Evolutionary conservation across 805 yeast genomes (phyloP).

Genomic region (Danielia oregonensis): DNA sequence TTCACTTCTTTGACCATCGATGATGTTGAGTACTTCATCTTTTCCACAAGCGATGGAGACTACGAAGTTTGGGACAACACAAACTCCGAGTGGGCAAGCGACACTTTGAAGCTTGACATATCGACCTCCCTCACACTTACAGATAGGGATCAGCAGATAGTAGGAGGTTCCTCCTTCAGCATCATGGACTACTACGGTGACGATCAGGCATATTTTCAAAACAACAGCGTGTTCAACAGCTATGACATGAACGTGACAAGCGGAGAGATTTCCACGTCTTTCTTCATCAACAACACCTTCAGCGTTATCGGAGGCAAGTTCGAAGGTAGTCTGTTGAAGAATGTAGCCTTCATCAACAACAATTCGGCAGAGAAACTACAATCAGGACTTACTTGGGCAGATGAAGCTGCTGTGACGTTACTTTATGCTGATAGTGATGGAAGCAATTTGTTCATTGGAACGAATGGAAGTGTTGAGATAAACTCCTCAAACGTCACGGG

Average conservation of each 20-base stretch:
- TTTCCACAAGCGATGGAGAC: constrained; percentile 23
- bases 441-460: constrained; percentile 43
- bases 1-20: constrained; percentile 36
- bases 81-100: constrained; percentile 31
- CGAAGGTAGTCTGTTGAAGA: constrained; percentile 21
- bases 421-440: constrained; percentile 34
- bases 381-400: constrained; percentile 25
- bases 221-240: constrained; percentile 18
- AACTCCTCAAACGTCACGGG: constrained; percentile 33
- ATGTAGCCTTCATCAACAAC: constrained; percentile 29
- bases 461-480: constrained; percentile 33
- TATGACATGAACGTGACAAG: constrained; percentile 23
- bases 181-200: constrained; percentile 27
- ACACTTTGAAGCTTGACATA: constrained; percentile 24
- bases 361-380: constrained; percentile 2
- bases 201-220: constrained; percentile 24
- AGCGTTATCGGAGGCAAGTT: constrained; percentile 63
- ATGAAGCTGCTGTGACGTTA: constrained; percentile 22
- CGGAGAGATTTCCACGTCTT: constrained; percentile 28
- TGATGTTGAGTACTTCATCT: constrained; percentile 38
- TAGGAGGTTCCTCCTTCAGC: constrained; percentile 33
- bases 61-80: constrained; percentile 41
- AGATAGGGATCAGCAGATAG: constrained; percentile 24
- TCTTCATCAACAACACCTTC: constrained; percentile 45
- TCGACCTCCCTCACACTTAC: constrained; percentile 22